Evolutionary conservation across 2,329 filamentous ascomycete species (phyloP).

Genomic region (Rhynchosporium agropyri): DNA sequence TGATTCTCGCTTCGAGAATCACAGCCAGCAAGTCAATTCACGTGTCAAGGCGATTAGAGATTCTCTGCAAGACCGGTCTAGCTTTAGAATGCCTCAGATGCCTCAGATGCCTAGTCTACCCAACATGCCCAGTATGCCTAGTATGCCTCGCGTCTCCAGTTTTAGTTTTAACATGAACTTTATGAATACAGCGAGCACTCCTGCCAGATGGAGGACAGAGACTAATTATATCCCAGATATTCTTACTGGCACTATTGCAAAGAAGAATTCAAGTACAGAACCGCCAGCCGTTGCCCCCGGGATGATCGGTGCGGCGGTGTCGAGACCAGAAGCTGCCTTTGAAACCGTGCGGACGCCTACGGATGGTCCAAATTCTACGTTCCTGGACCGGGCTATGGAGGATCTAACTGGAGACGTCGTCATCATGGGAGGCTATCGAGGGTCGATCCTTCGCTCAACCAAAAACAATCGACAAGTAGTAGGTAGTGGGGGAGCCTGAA

Average conservation of each 20-base stretch:
- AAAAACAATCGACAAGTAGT: constrained; percentile 76
- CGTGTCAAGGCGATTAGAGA: constrained; percentile 89
- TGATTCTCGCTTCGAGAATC: constrained; percentile 76
- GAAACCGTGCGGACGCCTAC: constrained; percentile 22
- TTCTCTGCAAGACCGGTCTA: constrained; percentile 78
- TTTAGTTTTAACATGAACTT: constrained; percentile 46
- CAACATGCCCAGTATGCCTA: constrained; percentile 45
- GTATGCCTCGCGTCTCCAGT: constrained; percentile 46
- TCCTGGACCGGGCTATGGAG: constrained; percentile 59
- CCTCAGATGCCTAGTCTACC: constrained; percentile 61
- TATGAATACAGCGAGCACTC: constrained; percentile 33
- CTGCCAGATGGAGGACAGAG: constrained; percentile 34
- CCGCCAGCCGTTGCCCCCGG: constrained; percentile 30
- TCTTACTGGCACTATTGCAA: constrained; percentile 31
- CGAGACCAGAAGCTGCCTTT: constrained; percentile 27
- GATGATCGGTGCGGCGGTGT: constrained; percentile 27
- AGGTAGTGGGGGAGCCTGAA: too few relatives aligned
- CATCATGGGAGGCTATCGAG: constrained; percentile 86
- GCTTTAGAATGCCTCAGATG: constrained; percentile 60
- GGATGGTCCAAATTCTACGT: constrained; percentile 49
- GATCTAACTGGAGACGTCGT: constrained; percentile 82
- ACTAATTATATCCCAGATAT: constrained; percentile 39
- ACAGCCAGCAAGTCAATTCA: constrained; percentile 84
- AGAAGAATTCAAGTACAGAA: constrained; percentile 29
- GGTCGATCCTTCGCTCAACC: constrained; percentile 84